Evolutionary conservation across 208 protist species (phyloP).

Genomic region (Vickermania spadyakhi): DNA sequence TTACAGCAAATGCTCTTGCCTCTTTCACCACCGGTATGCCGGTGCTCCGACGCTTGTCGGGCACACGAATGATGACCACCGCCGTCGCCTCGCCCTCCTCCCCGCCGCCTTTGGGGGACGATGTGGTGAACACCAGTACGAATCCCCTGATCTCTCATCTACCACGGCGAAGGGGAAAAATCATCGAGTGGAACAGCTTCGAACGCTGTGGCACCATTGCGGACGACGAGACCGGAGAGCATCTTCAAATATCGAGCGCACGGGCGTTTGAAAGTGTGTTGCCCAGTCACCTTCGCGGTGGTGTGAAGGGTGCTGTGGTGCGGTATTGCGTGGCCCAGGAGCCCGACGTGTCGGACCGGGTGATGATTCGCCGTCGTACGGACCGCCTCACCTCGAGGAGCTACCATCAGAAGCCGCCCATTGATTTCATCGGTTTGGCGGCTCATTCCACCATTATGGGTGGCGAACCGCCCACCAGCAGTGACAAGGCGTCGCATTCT

Average conservation of each 20-base stretch:
- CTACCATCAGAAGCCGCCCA: slow-evolving; percentile 43
- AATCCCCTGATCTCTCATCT: too few relatives aligned
- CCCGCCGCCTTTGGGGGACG: too few relatives aligned
- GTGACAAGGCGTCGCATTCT: not conserved
- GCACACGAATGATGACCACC: too few relatives aligned
- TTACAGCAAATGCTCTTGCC: too few relatives aligned
- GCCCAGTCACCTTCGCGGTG: slow-evolving; percentile 46
- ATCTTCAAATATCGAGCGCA: slow-evolving; percentile 59
- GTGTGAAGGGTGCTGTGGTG: slow-evolving; percentile 50
- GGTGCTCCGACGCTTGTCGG: too few relatives aligned
- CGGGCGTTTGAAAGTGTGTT: slow-evolving; percentile 82
- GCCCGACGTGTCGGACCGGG: slow-evolving; percentile 28
- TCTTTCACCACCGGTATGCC: too few relatives aligned
- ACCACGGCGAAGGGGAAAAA: too few relatives aligned
- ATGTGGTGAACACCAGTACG: too few relatives aligned
- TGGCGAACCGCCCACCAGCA: not conserved
- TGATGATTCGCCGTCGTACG: slow-evolving; percentile 60
- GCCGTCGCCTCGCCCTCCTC: too few relatives aligned
- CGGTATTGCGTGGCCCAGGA: slow-evolving; percentile 27
- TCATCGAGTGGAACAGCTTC: slow-evolving; percentile 70
- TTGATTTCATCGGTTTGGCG: slow-evolving; percentile 43
- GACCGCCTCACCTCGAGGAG: slow-evolving; percentile 51
- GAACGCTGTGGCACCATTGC: slow-evolving; percentile 61
- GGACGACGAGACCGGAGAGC: slow-evolving; percentile 26
- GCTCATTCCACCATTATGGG: not conserved